phyloP scores from a whole-genome alignment of 768 basidiomycete genomes.

The Nevesoporus exiguus region DNA sequence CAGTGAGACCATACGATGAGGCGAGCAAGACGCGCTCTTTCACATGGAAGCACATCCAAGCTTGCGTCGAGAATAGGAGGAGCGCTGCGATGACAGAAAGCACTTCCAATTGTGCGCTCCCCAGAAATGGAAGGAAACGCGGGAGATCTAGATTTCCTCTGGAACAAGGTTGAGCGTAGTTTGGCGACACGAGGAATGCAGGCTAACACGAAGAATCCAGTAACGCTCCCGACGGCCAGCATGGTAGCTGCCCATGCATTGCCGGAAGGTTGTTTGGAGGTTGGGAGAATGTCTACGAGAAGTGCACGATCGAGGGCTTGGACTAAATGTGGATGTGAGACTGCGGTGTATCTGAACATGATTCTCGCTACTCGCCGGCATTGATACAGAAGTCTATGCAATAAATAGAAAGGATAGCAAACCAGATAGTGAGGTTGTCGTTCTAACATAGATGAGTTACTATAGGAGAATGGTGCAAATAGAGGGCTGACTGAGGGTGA shows the following conservation, averaged over 20 bases:
- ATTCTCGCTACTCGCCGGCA: constrained; percentile 35
- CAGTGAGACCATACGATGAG: constrained; percentile 22
- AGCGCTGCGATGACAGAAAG: constrained; percentile 71
- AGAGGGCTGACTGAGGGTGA: neutral
- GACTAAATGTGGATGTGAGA: constrained; percentile 41
- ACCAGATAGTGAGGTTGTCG: constrained; percentile 62
- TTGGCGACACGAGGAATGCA: neutral
- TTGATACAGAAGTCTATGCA: constrained; percentile 65
- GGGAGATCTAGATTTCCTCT: constrained; percentile 84
- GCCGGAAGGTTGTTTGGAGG: constrained; percentile 71
- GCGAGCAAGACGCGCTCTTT: constrained; percentile 72
- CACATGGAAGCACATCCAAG: constrained; percentile 54
- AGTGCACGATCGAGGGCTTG: constrained; percentile 90
- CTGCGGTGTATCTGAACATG: neutral
- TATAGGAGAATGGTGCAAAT: neutral
- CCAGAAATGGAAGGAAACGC: constrained; percentile 65
- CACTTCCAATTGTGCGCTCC: constrained; percentile 76
- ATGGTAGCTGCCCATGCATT: constrained; percentile 98
- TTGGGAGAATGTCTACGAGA: constrained; percentile 80
- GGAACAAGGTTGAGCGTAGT: neutral
- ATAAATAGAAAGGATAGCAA: constrained; percentile 73
- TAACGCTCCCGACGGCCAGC: constrained; percentile 80
- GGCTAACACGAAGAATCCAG: constrained; percentile 83
- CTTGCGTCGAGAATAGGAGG: constrained; percentile 64
- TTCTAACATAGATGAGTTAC: constrained; percentile 39